These are phyloP conservation scores for Limnanthes douglasii DNA, from an alignment of 345 rosid genomes.

Conservation along the genomic window DNA sequence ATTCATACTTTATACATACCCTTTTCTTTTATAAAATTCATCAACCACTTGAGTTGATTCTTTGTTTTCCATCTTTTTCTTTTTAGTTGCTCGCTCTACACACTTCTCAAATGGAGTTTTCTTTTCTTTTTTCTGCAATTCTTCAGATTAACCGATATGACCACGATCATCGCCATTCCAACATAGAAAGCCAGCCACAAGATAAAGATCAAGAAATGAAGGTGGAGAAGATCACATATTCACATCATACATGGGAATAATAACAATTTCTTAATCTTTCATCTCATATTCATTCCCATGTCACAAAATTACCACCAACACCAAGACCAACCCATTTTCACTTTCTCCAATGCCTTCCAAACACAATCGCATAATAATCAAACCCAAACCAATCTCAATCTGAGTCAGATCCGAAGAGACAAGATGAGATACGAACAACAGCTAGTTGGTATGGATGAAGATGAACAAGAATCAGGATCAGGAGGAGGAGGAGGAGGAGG, in stretches of 20 bases:
- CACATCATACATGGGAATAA: constrained; percentile 62
- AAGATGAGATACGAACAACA: constrained; percentile 39
- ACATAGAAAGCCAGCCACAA: not conserved
- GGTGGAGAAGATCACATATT: constrained; percentile 20
- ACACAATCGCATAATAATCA: no score
- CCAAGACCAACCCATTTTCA: constrained; percentile 40
- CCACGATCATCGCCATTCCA: not conserved
- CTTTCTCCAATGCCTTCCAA: constrained; percentile 69
- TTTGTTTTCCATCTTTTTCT: constrained; percentile 5
- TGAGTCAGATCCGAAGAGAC: no score
- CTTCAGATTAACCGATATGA: constrained; percentile 13
- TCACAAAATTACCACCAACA: constrained; percentile 62
- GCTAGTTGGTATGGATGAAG: constrained; percentile 63
- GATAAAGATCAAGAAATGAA: constrained; percentile 12
- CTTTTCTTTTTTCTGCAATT: constrained; percentile 10
- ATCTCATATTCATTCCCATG: constrained; percentile 39
- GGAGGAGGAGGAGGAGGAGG: constrained; percentile 39
- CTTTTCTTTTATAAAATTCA: no score
- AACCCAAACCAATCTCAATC: constrained; percentile 22
- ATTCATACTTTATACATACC: no score
- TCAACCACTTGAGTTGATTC: no score
- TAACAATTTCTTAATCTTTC: constrained; percentile 22
- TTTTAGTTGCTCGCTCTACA: constrained; percentile 6
- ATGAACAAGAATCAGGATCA: constrained; percentile 33
- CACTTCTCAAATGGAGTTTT: constrained; percentile 10